A percentile compares a stretch with the other conserved stretches of the same genome.
These are phyloP conservation scores for Ilyonectria mors-panacis DNA, from an alignment of 2,329 filamentous ascomycete genomes.

Conservation along the genomic window DNA sequence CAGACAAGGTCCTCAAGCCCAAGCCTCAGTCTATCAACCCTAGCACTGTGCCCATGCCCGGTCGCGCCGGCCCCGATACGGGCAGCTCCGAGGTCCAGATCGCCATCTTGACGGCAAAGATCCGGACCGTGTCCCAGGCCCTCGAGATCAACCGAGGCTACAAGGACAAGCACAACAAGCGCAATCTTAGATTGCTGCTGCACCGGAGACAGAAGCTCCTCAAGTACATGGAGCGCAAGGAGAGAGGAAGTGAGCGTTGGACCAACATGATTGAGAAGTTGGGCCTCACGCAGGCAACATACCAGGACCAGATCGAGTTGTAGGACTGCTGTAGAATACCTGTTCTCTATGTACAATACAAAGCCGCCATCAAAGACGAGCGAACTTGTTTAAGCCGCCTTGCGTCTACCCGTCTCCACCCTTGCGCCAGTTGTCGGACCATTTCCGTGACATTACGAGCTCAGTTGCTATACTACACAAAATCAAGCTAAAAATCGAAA, in stretches of 20 bases:
- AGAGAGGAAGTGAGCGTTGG: slow-evolving; percentile 93
- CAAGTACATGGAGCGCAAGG: slow-evolving; percentile 88
- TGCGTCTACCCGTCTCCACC: slow-evolving; percentile 47
- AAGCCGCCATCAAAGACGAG: slow-evolving; percentile 50
- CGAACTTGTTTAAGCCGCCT: slow-evolving; percentile 45
- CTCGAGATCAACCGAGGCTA: slow-evolving; percentile 77
- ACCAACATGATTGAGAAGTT: slow-evolving; percentile 86
- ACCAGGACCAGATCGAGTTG: slow-evolving; percentile 85
- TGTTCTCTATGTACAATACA: slow-evolving; percentile 67
- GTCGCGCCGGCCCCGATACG: slow-evolving; percentile 89
- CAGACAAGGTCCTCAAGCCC: slow-evolving; percentile 78
- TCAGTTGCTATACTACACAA: slow-evolving; percentile 61
- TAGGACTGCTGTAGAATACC: slow-evolving; percentile 59
- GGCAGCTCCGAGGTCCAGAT: slow-evolving; percentile 98
- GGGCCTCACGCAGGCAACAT: slow-evolving; percentile 89
- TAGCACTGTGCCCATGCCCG: slow-evolving; percentile 57
- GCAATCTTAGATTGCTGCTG: slow-evolving; percentile 87
- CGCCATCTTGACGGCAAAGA: slow-evolving; percentile 94
- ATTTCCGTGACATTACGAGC: slow-evolving; percentile 56
- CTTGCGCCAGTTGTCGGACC: slow-evolving; percentile 52
- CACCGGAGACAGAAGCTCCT: slow-evolving; percentile 92
- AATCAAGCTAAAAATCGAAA: slow-evolving; percentile 50
- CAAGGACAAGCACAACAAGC: slow-evolving; percentile 95
- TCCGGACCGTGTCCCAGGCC: slow-evolving; percentile 82
- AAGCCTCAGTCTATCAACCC: slow-evolving; percentile 67